Base-by-base conservation (phyloP, 1,284 basidiomycete genomes). In the Taiwanofungus camphoratus region DNA sequence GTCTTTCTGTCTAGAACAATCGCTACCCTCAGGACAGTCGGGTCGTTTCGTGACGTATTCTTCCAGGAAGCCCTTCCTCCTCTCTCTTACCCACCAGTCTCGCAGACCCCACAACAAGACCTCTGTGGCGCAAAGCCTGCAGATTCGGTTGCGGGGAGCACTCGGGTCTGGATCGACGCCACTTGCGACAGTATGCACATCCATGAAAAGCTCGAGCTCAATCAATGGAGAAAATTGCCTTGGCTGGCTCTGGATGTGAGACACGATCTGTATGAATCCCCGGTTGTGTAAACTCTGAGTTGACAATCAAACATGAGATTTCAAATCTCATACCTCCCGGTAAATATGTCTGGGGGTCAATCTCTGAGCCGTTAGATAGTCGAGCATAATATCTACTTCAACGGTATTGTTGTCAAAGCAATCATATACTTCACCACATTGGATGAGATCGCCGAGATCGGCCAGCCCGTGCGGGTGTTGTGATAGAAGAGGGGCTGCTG, bases 51-150 rank as follows among this genome's bases (percentile, higher is more conserved):
- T 59, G 12, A 85, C 61, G 34, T 57, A 55, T 33, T 69, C 70
- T 37, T 79, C 77, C 35, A 82, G 58, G 48, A 75, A 71, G 7
- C 82, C 83, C 54, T 78, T 82, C 61, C 68, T 70, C 27, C 87
- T 73, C 60, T 88, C 86, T 43, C 81, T 67, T 18, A 85, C 63
- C 85, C 87, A 89, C 86, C 86, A 89, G 29, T 81, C 82, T 44
- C 73, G 76, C 38, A 89, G 54, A 5, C 86, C 86, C 69, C 76
- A 84, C 3, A 87, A 64, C 9, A 89, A 67, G 1, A 87, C 70
- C 57, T 87, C 84, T 0, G 77, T 70, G 2, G 87, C 80, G 55
- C 86, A 89, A 33, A 77, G 62, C 42, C 86, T 68, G 54, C 86
- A 89, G 31, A 82, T 76, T 38, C 66, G 71, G 29, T 62, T 68